These are phyloP conservation scores for Helianthus tuberosus DNA, from an alignment of 129 eudicot species.

Conservation along the genomic window DNA sequence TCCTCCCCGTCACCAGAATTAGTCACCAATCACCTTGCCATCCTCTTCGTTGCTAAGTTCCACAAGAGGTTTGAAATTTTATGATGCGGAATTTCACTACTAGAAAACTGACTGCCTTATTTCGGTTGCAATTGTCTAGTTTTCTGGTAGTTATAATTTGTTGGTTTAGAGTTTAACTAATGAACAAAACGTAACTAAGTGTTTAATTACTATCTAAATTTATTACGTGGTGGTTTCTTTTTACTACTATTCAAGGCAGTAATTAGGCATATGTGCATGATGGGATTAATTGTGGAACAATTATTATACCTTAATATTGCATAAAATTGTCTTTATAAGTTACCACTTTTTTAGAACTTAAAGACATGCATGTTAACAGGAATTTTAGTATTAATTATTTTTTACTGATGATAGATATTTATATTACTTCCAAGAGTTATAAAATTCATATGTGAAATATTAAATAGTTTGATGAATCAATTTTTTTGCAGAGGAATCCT, in stretches of 20 bases:
- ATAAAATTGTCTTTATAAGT: constrained; percentile 2
- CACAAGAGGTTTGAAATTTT: constrained; percentile 47
- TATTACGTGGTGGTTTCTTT: constrained; percentile 17
- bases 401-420: background rate
- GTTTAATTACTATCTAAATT: too few relatives aligned
- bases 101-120: too few relatives aligned
- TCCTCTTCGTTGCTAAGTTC: constrained; percentile 38
- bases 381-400: background rate
- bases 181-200: background rate
- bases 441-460: background rate
- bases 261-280: constrained; percentile 7
- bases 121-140: too few relatives aligned
- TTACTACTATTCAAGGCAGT: background rate
- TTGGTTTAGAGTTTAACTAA: background rate
- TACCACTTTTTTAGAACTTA: background rate
- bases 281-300: background rate
- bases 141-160: too few relatives aligned
- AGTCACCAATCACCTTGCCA: constrained; percentile 22
- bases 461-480: constrained; percentile 17
- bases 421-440: background rate
- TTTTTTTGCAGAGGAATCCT: constrained; percentile 44
- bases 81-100: background rate
- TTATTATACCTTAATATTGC: constrained; percentile 16
- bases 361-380: background rate
- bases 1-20: constrained; percentile 65